Base-by-base conservation (phyloP, 495 filamentous ascomycete species). In the Extremus antarcticus region DNA sequence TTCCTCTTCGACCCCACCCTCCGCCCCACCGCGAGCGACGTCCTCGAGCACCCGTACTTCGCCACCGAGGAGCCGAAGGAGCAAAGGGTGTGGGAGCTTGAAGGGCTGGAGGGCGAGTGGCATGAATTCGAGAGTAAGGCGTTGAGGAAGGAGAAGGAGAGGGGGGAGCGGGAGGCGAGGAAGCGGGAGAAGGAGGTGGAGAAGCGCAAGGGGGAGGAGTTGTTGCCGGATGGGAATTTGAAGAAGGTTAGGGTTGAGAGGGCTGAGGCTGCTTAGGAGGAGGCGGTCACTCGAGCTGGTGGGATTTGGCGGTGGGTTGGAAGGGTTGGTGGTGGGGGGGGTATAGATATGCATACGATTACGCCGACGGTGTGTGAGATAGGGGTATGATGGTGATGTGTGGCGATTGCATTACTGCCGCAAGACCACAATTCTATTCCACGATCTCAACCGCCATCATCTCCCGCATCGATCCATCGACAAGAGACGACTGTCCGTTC, bases 111-210 rank as follows among this genome's bases (percentile, higher is more conserved):
- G 65, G 94, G 94, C 40, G 94, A 99, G 61, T 99, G 94, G 94
- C 94, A 99, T 62, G 94, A 99, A 65, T 95, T 96, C 65, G 94
- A 99, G 74, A 94, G 87, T 21, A 99, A 99, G 74, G 89, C 90
- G 19, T 76, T 94, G 16, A 81, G 94, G 40, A 91, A 90, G 60
- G 90, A 94, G 66, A 89, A 86, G 61, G 90, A 95, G 66, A 82
- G 77, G 59, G 78, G 80, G 55, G 82, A 87, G 48, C 82, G 82
- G 66, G 90, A 95, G 64, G 83, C 81, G 23, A 59, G 65, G 53
- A 38, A 64, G 53, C 54, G 41, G 43, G 65, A 58, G 57, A 58
- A 63, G 51, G 66, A 67, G 59, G 38, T 17, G 21, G 46, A 43
- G 50, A 60, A 55, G 45, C n/a, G n/a, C n/a, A 20, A 25, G 32